Evolutionary conservation across 2,329 filamentous ascomycete genomes (phyloP), one percentile per base, ranked within the genome.

Genomic region (Colletotrichum lupini): DNA sequence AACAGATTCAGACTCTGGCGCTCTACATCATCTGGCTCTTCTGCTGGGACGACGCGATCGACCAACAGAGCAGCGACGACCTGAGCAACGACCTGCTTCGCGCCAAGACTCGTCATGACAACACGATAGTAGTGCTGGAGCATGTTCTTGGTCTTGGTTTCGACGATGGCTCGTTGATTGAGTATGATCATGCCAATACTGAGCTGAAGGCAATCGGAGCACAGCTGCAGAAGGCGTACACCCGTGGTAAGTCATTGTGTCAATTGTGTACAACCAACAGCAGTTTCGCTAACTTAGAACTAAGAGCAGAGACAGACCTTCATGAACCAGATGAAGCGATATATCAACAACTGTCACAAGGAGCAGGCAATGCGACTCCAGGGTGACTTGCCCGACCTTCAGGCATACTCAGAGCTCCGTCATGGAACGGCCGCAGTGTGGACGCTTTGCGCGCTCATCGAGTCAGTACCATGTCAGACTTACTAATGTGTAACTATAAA

Each of bases 21-120:
- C 63, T 79, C 49, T 81, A 76, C 53, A 76, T 74, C 22, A 73
- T 77, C 42, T 82, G 81, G 81, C 55, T 82, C 19, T 73, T 82
- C 19, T 79, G 79, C 67, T 82, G 81, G 81, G 80, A 82, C 26
- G 81, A 82, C 53, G 76, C 76, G 19, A 76, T 81, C 12, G 81
- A 82, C 65, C 77, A 19, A 76, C 77, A 55, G 79, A 80, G 74
- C 75, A 76, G 49, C 22, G 35, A 42, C 19, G 78, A 78, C 35
- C 61, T 82, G 60, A 77, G 77, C 56, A 72, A 57, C 5, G 77
- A 82, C 58, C 78, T 79, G 46, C 67, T 67, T 5, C 53, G 63
- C 1, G 80, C 79, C 7, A 76, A 81, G 59, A 63, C 55, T 3
- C 79, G 76, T 77, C 77, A 80, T 52, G 30, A 26, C 4, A 71